phyloP scores from a whole-genome alignment of 2,329 filamentous ascomycete genomes.

The Penicillium crustosum region DNA sequence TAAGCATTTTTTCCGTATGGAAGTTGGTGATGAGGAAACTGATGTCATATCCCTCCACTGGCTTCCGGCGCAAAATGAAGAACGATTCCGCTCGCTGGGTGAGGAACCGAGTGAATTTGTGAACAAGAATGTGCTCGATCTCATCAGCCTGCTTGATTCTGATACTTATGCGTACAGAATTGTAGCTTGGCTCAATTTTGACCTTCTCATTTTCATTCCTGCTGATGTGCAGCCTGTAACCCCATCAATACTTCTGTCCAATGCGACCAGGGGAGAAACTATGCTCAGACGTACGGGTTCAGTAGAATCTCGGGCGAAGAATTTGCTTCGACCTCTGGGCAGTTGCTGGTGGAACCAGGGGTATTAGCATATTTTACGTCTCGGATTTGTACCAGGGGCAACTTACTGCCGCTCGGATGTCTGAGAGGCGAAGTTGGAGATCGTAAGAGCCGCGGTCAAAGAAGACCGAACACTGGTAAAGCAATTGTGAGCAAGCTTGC shows the following conservation, averaged over 20 bases:
- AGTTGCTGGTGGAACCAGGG: conserved; percentile 62
- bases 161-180: conserved; percentile 95
- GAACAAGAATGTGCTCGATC: conserved; percentile 84
- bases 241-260: conserved; percentile 5
- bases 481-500: conserved; percentile 68
- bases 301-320: conserved; percentile 85
- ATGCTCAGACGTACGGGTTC: conserved; percentile 58
- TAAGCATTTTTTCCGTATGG: conserved; percentile 97
- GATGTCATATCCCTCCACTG: conserved; percentile 97
- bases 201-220: conserved; percentile 98
- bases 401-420: conserved; percentile 72
- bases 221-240: conserved; percentile 65
- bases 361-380: background rate
- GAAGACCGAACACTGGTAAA: conserved; percentile 84
- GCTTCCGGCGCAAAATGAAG: conserved; percentile 92
- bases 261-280: background rate
- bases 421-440: conserved; percentile 97
- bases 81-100: conserved; percentile 95
- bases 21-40: conserved; percentile 98
- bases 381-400: background rate
- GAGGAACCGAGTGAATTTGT: conserved; percentile 97
- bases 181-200: conserved; percentile 92
- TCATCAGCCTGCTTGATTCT: conserved; percentile 99
- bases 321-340: conserved; percentile 87
- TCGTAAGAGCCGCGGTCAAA: conserved; percentile 86